A percentile compares a stretch with the other conserved stretches of the same genome.
These are phyloP conservation scores for Suhomyces taliae DNA, from an alignment of 1,139 yeast species.

Conservation along the genomic window DNA sequence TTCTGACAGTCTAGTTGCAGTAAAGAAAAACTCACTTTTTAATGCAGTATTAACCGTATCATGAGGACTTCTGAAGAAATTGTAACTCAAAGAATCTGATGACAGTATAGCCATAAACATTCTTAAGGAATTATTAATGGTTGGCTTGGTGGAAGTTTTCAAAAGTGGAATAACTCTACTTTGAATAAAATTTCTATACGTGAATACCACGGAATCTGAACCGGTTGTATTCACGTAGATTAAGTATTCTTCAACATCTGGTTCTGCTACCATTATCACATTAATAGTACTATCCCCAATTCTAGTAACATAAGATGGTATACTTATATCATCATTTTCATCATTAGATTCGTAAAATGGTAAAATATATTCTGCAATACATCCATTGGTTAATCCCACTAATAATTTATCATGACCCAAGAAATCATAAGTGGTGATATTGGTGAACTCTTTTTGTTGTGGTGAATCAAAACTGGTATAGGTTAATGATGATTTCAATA, in stretches of 20 bases:
- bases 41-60: slow-evolving; percentile 33
- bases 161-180: slow-evolving; percentile 25
- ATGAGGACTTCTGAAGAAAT: slow-evolving; percentile 35
- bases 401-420: slow-evolving; percentile 48
- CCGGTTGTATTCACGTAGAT: slow-evolving; percentile 51
- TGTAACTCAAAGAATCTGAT: slow-evolving; percentile 30
- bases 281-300: slow-evolving; percentile 54
- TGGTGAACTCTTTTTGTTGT: slow-evolving; percentile 1
- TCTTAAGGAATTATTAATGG: slow-evolving; percentile 28
- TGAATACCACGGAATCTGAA: slow-evolving; percentile 39
- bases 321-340: slow-evolving; percentile 12
- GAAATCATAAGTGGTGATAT: slow-evolving; percentile 53
- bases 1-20: slow-evolving; percentile 32
- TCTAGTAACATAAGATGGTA: slow-evolving; percentile 52
- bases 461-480: slow-evolving; percentile 15
- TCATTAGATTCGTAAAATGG: slow-evolving; percentile 19
- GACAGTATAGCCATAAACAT: slow-evolving; percentile 23
- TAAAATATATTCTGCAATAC: slow-evolving; percentile 61
- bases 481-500: slow-evolving; percentile 29
- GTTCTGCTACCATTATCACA: slow-evolving; percentile 41
- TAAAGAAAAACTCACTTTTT: slow-evolving; percentile 33
- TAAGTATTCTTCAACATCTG: slow-evolving; percentile 27
- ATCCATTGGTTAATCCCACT: slow-evolving; percentile 68
- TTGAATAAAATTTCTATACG: slow-evolving; percentile 43
- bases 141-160: slow-evolving; percentile 25